Base-by-base conservation (phyloP, 768 basidiomycete genomes). In the Leccinum rimulosum region DNA sequence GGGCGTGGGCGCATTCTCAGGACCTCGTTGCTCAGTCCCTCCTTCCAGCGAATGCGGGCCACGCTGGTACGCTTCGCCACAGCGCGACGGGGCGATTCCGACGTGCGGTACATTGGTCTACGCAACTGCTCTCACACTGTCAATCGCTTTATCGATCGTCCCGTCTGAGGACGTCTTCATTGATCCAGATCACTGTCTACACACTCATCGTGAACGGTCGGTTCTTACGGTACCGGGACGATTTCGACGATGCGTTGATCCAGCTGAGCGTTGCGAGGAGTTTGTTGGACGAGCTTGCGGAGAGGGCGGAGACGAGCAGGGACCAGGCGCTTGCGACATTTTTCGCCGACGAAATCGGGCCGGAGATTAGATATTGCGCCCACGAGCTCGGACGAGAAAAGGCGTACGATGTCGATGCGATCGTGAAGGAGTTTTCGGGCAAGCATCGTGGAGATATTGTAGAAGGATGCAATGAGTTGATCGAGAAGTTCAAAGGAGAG, bases 281-380 rank as follows among this genome's bases (percentile, higher is more conserved):
- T 51, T 73, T 97, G 27, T 77, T 98, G 66, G 84, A 88, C 63
- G 79, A 84, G 55, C 78, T 96, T 38, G 84, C 88, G 1, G 74
- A 73, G 10, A 68, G 77, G 3, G 89, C 91, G 0, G 70, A 71
- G n/a, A 88, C 87, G 15, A 91, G 89, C 66, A 80, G 87, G 36
- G 93, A 94, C 52, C 93, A 95, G 73, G 96, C 95, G 1, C 81
- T 98, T 9, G 90, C 93, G 5, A 82, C 84, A 9, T 80, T 91
- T 31, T 90, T 92, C 68, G 82, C 88, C 6, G 95, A 98, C 68
- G 89, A 91, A 66, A 84, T 96, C 55, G 87, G 91, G 25, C 94
- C 96, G 0, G 87, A 97, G 72, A 93, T 98, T 55, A 80, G 96
- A 49, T 89, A 95, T 74, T 93, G 89, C 64, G 95, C 95, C 0